Base-by-base conservation (phyloP, 2,329 filamentous ascomycete genomes). In the Fusarium sp. region DNA sequence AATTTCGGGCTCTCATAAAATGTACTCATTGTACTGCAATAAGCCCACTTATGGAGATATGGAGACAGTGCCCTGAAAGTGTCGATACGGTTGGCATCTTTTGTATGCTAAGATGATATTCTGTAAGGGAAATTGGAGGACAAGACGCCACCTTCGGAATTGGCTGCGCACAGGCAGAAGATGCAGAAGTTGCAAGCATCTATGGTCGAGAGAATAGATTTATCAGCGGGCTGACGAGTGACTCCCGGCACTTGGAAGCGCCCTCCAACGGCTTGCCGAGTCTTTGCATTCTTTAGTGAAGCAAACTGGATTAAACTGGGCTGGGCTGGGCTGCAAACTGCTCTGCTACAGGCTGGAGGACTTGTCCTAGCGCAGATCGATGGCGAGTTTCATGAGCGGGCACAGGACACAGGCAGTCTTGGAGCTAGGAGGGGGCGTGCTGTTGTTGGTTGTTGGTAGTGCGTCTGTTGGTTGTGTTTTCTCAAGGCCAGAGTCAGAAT, bases 351-450 rank as follows among this genome's bases (percentile, higher is more conserved):
- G 44, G 59, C 48, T 62, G 62, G 53, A 74, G 57, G 60, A 63
- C 69, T 64, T 60, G 70, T 68, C 65, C 71, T 57, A 49, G 71
- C 53, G 62, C 58, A 61, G 71, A 74, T 74, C 59, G 42, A 60
- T 57, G 55, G 62, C 62, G 57, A 70, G 66, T 64, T 74, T 73
- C 71, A 69, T 59, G 38, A 59, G 50, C 49, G 49, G 46, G 32
- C 30, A 52, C 61, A 54, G 35, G 56, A 13, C n/a, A 32, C n/a
- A 26, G 26, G 32, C 26, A 26, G 12, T 33, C 12, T 33, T 23
- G 52, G 61, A 58, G 60, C 60, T 67, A 55, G 62, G 50, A 23
- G 50, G 40, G 33, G 49, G 49, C 26, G 40, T 44, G 37, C 41
- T 38, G 41, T 44, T 44, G 50, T 53, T 53, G 18, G 52, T 46